Conservation (phyloP, 2,329 filamentous ascomycete species). For the Paramyrothecium sp. region DNA sequence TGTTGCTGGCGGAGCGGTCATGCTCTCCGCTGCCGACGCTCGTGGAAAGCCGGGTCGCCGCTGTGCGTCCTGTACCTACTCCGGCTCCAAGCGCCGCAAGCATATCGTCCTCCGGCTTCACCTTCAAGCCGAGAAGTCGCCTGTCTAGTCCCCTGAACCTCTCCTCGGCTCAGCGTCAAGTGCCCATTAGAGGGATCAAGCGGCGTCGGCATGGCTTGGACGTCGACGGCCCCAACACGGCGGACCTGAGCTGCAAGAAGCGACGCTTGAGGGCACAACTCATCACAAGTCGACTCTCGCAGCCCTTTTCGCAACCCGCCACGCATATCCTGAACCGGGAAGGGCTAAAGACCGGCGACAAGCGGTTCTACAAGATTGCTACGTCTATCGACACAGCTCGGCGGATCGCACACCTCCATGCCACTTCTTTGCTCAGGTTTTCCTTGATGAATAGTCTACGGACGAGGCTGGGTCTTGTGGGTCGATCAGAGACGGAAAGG, state of each 20-base stretch:
- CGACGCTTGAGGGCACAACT: slow-evolving; percentile 61
- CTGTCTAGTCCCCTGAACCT: neutral
- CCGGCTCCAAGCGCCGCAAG: neutral
- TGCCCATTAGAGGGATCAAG: slow-evolving; percentile 33
- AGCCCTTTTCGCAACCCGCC: slow-evolving; percentile 66
- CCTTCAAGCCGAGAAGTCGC: slow-evolving; percentile 7
- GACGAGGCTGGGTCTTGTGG: slow-evolving; percentile 34
- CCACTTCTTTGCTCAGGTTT: slow-evolving; percentile 57
- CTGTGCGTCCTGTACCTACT: neutral
- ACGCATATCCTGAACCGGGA: slow-evolving; percentile 68
- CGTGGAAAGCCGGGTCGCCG: neutral
- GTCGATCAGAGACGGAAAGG: slow-evolving; percentile 24
- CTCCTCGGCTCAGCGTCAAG: neutral
- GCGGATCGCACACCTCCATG: slow-evolving; percentile 42
- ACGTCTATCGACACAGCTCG: slow-evolving; percentile 35
- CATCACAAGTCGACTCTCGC: slow-evolving; percentile 69
- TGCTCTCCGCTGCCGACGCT: neutral
- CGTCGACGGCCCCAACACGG: slow-evolving; percentile 56
- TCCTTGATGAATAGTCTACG: slow-evolving; percentile 64
- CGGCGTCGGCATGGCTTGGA: slow-evolving; percentile 53
- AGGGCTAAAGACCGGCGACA: slow-evolving; percentile 40
- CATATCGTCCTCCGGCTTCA: slow-evolving; percentile 7
- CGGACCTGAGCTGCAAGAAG: slow-evolving; percentile 60
- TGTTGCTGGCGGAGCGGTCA: neutral
- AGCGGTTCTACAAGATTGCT: slow-evolving; percentile 47